Evolutionary conservation across 192 early-diverging fungal species (phyloP), one percentile per base, ranked within the genome.

Genomic region (Coemansia pectinata): DNA sequence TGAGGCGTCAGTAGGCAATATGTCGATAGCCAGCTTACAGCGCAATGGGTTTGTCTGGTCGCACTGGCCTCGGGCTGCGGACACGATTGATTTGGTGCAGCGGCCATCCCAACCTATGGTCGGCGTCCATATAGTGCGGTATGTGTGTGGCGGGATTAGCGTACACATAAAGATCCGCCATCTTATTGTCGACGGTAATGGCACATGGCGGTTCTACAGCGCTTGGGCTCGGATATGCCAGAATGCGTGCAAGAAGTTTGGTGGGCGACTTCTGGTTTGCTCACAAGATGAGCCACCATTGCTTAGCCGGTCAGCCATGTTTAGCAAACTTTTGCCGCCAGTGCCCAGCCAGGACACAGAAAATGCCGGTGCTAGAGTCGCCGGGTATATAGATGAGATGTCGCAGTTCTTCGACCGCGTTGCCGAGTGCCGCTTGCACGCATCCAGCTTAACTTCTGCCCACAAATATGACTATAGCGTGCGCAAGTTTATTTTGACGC

Each of bases 91-190:
- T 2, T 40, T 80, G 34, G 61, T 23, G 58, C 62, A 65, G 14
- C 27, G 58, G 2, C 15, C n/a, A 1, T 33, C 45, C 11, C 29
- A 36, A 27, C 78, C 78, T 2, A 60, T 80, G 65, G 40, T 80
- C 6, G 78, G 69, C 0, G 42, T 75, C 2, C 68, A 75, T 33
- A 66, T 80, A 2, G 73, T 80, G 25, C 61, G 50, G 11, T 80
- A 80, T 25, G 69, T 62, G 29, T 80, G 78, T 7, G 78, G 78
- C 5, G 78, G 72, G 8, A 21, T 69, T 1, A 72, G 78, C 27
- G 23, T 80, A 33, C 78, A 80, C 36, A 74, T 69, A 10, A 80
- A 75, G 41, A 52, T 75, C 48, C 73, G 73, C 3, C 78, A 80
- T 23, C 73, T 69, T 11, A 44, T 68, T 9, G 69, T 75, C 61